Percentiles rank a stretch among this genome's conserved stretches.
Conservation (phyloP, 1,284 basidiomycete species). For the Leccinum angustisporum region DNA sequence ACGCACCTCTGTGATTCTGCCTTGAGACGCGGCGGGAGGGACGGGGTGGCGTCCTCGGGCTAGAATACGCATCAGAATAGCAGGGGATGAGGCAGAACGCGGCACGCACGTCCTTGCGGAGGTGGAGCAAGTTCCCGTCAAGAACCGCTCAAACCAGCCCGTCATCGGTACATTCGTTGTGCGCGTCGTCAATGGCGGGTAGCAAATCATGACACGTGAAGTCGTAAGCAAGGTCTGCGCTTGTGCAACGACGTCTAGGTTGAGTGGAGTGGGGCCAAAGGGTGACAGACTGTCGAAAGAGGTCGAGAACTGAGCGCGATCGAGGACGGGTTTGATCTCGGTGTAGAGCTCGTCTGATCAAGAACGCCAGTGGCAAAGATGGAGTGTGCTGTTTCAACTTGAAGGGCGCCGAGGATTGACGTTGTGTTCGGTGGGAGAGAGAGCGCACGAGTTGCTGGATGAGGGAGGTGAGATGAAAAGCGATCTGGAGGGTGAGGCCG, state of each 20-base stretch:
- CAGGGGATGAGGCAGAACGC: conserved; percentile 6
- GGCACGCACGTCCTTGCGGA: conserved; percentile 69
- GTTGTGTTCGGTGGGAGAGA: conserved; percentile 78
- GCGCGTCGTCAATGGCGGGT: conserved; percentile 89
- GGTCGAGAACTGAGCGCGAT: conserved; percentile 75
- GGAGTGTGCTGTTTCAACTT: conserved; percentile 87
- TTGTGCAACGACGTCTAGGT: conserved; percentile 60
- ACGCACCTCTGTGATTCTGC: conserved; percentile 75
- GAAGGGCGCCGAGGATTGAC: conserved; percentile 78
- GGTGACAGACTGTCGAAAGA: conserved; percentile 70
- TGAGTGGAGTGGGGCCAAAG: conserved; percentile 42
- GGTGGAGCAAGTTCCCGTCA: conserved; percentile 70
- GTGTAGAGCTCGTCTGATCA: conserved; percentile 86
- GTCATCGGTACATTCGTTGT: conserved; percentile 64
- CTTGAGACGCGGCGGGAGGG: too few species aligned
- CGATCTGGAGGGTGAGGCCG: conserved; percentile 10
- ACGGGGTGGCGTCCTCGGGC: conserved; percentile 84
- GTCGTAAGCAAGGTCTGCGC: conserved; percentile 72
- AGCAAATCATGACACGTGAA: conserved; percentile 95
- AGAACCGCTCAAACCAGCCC: conserved; percentile 78
- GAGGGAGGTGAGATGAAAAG: conserved; percentile 14
- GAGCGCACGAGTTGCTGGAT: conserved; percentile 79
- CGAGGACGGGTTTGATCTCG: conserved; percentile 91
- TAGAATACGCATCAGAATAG: conserved; percentile 33
- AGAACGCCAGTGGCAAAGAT: conserved; percentile 92